These are phyloP conservation scores for Hordeum marinum DNA, from an alignment of 176 grass and related monocot genomes.

Conservation along the genomic window DNA sequence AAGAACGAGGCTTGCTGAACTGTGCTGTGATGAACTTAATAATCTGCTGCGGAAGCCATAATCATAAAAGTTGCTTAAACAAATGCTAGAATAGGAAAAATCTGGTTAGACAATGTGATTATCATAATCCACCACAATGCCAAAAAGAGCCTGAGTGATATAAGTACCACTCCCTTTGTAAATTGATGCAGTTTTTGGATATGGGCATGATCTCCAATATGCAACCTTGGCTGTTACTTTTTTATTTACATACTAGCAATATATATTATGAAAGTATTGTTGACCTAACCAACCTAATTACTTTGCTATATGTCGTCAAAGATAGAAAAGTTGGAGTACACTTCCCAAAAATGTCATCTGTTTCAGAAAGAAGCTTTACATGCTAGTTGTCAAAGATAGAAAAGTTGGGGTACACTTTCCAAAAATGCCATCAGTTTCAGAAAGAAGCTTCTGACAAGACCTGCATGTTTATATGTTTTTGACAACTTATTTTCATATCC, in stretches of 20 bases:
- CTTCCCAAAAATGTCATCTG: neutral
- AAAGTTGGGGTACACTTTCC: neutral
- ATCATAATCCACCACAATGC: neutral
- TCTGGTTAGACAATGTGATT: neutral
- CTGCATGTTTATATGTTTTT: conserved; percentile 5
- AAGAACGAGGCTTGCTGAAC: neutral
- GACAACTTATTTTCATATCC: neutral
- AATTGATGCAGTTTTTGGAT: neutral
- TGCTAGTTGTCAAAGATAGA: neutral
- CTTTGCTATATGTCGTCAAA: neutral
- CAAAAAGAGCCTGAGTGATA: neutral
- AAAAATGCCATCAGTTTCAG: neutral
- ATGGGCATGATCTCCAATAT: neutral
- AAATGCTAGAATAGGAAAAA: neutral
- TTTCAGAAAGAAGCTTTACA: neutral
- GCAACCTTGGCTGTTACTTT: neutral
- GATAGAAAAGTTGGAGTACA: neutral
- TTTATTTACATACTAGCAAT: neutral
- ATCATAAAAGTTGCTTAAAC: neutral
- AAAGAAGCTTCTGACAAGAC: conserved; percentile 1
- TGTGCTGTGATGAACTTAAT: neutral
- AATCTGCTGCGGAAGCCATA: neutral
- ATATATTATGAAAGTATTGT: neutral
- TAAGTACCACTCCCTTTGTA: neutral
- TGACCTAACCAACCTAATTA: neutral